Evolutionary conservation across 129 eudicot genomes (phyloP).

Genomic region (Helichrysum umbraculigerum): DNA sequence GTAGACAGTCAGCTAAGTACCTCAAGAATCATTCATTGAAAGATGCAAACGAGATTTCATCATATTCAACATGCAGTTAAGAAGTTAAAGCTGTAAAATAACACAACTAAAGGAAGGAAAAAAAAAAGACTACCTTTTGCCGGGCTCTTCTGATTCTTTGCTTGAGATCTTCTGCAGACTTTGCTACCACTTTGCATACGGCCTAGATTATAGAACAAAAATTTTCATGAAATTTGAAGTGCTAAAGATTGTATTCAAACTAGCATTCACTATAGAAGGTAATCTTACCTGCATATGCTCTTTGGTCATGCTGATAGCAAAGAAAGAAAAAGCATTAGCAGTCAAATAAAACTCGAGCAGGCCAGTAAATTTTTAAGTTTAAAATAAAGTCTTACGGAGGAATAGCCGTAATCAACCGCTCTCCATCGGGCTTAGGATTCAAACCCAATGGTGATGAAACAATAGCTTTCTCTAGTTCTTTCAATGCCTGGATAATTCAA

Average conservation of each 20-base stretch:
- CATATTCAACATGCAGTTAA: constrained; percentile 5
- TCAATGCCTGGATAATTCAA: constrained; percentile 55
- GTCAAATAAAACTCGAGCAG: constrained; percentile 18
- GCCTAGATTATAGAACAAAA: constrained; percentile 51
- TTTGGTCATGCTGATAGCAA: constrained; percentile 75
- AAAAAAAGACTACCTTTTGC: constrained; percentile 60
- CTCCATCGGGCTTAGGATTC: constrained; percentile 74
- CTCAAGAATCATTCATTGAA: constrained; percentile 2
- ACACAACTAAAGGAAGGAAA: not conserved
- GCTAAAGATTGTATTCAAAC: not conserved
- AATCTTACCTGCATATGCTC: constrained; percentile 79
- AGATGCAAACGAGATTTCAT: not conserved
- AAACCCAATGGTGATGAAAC: constrained; percentile 87
- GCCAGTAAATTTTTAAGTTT: not conserved
- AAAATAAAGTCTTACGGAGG: constrained; percentile 76
- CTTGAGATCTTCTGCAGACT: constrained; percentile 87
- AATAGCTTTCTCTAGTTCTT: constrained; percentile 91
- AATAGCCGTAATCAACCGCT: constrained; percentile 64
- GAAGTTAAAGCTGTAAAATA: constrained; percentile 12
- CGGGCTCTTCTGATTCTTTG: constrained; percentile 94
- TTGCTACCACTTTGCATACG: constrained; percentile 83
- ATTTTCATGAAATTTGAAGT: constrained; percentile 8
- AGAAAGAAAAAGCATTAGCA: constrained; percentile 12
- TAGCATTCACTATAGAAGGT: constrained; percentile 4
- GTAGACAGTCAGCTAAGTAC: not conserved